Conservation (phyloP, 1,284 basidiomycete species). For the Apiotrichum laibachii region DNA sequence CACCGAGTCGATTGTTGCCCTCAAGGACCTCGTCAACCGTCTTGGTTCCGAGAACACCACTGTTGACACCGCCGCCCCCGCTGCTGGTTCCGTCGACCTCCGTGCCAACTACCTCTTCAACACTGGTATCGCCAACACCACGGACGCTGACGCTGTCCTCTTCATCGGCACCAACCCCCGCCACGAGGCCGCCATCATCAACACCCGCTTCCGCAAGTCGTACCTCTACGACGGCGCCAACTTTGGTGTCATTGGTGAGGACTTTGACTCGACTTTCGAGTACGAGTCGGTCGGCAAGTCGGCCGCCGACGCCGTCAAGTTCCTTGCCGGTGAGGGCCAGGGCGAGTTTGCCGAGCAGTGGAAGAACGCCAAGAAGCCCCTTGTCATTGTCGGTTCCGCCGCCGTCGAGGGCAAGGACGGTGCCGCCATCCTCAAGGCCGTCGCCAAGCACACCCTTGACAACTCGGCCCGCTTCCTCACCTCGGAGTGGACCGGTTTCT, state of each 20-base stretch:
- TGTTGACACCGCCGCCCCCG: conserved; percentile 70
- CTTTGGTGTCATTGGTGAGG: conserved; percentile 85
- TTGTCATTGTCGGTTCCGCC: conserved; percentile 90
- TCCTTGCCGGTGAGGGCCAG: conserved; percentile 66
- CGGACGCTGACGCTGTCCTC: conserved; percentile 88
- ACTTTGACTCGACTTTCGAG: conserved; percentile 87
- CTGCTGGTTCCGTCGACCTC: conserved; percentile 78
- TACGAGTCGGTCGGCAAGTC: conserved; percentile 86
- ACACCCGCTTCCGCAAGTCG: conserved; percentile 92
- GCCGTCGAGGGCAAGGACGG: conserved; percentile 85
- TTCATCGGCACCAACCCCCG: conserved; percentile 96
- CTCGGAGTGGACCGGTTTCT: conserved; percentile 94
- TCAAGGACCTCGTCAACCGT: conserved; percentile 91
- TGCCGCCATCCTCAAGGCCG: conserved; percentile 70
- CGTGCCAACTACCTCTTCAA: conserved; percentile 98
- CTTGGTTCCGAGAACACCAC: conserved; percentile 94
- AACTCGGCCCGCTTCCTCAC: conserved; percentile 75
- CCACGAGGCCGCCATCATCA: conserved; percentile 95
- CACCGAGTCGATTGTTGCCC: conserved; percentile 85
- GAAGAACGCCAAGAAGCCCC: conserved; percentile 83
- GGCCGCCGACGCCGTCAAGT: conserved; percentile 73
- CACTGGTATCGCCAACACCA: conserved; percentile 85
- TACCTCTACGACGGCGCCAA: conserved; percentile 84
- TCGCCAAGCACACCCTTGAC: conserved; percentile 75
- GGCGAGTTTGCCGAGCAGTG: conserved; percentile 77